Percentiles rank a stretch among this genome's conserved stretches.
These are phyloP conservation scores for Carex parvula DNA, from an alignment of 176 grass and related monocot genomes.

Conservation along the genomic window DNA sequence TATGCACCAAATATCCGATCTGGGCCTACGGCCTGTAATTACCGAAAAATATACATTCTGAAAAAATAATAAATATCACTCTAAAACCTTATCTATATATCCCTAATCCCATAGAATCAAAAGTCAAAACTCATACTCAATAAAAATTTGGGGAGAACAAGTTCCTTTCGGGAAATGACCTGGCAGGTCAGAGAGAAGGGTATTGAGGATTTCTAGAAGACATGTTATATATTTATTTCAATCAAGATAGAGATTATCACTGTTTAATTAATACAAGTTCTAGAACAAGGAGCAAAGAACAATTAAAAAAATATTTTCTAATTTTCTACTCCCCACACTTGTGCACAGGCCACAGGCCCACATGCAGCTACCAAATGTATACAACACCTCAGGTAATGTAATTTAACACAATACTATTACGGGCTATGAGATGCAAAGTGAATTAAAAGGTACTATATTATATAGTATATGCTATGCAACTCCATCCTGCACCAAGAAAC, in stretches of 20 bases:
- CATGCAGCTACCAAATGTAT: neutral
- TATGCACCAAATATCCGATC: neutral
- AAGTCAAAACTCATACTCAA: too few species aligned
- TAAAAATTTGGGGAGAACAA: too few species aligned
- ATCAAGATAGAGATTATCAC: neutral
- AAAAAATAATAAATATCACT: neutral
- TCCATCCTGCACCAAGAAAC: neutral
- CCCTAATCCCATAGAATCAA: too few species aligned
- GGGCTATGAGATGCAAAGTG: neutral
- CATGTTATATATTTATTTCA: neutral
- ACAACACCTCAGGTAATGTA: too few species aligned
- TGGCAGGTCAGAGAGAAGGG: too few species aligned
- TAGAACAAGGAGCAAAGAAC: neutral
- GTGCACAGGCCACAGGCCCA: neutral
- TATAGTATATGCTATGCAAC: neutral
- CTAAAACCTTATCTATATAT: neutral
- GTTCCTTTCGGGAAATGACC: too few species aligned
- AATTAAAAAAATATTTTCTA: too few species aligned
- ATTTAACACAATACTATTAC: neutral
- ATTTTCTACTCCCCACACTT: neutral
- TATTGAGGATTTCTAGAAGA: too few species aligned
- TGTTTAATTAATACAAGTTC: neutral
- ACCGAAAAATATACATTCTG: neutral
- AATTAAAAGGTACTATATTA: neutral
- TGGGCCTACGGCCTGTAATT: neutral